phyloP scores from a whole-genome alignment of 257 asterid species.

The Solanum clarkiae region DNA sequence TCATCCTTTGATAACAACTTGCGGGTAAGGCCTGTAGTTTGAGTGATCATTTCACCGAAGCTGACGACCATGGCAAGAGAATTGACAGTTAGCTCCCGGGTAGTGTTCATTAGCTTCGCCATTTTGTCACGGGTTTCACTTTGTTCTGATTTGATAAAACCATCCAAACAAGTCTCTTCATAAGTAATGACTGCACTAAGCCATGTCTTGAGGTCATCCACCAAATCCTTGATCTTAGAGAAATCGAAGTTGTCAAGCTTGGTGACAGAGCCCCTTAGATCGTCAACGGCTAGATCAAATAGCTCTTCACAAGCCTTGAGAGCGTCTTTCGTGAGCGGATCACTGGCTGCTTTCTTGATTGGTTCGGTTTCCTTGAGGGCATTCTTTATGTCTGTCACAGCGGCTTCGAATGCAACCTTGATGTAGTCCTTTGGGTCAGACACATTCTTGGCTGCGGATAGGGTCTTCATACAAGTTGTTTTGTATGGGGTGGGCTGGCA shows the following conservation, averaged over 20 bases:
- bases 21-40: slow-evolving; percentile 13
- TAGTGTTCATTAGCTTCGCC: slow-evolving; percentile 32
- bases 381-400: slow-evolving; percentile 22
- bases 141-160: slow-evolving; percentile 39
- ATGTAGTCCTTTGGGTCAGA: slow-evolving; percentile 39
- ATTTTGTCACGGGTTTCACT: slow-evolving; percentile 48
- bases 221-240: slow-evolving; percentile 9
- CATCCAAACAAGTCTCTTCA: slow-evolving; percentile 62
- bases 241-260: slow-evolving; percentile 17
- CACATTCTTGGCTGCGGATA: slow-evolving; percentile 25
- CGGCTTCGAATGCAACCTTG: slow-evolving; percentile 27
- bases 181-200: slow-evolving; percentile 47
- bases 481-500: slow-evolving; percentile 50
- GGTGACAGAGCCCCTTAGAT: slow-evolving; percentile 26
- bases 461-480: slow-evolving; percentile 32
- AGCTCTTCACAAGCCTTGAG: slow-evolving; percentile 35
- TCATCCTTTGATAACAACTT: slow-evolving; percentile 6
- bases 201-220: slow-evolving; percentile 65
- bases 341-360: slow-evolving; percentile 29
- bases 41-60: slow-evolving; percentile 15
- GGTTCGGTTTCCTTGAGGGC: slow-evolving; percentile 20
- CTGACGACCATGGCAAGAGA: slow-evolving; percentile 44
- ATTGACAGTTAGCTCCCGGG: slow-evolving; percentile 40
- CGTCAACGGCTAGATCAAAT: slow-evolving; percentile 38
- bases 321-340: slow-evolving; percentile 40